Evolutionary conservation across 2,329 filamentous ascomycete genomes (phyloP).

Genomic region (Aspergillus sojae): DNA sequence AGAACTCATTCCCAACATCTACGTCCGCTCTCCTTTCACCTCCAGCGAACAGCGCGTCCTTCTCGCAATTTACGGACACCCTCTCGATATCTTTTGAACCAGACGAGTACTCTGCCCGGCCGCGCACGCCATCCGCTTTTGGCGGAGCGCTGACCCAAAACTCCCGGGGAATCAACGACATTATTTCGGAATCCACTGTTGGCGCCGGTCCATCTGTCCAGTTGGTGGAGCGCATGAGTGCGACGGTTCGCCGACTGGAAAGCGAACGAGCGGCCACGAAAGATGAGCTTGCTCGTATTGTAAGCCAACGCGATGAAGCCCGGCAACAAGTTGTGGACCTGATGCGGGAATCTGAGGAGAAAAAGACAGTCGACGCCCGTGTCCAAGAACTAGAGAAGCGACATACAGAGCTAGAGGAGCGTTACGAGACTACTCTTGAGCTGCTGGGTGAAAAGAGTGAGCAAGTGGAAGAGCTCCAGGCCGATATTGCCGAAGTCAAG

Average conservation of each 20-base stretch:
- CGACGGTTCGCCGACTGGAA: constrained; percentile 86
- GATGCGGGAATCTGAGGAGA: constrained; percentile 82
- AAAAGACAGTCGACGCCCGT: constrained; percentile 61
- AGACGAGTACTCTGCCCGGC: constrained; percentile 48
- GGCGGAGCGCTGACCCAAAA: constrained; percentile 38
- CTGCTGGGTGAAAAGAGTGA: constrained; percentile 98
- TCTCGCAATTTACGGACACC: constrained; percentile 30
- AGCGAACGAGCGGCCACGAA: constrained; percentile 86
- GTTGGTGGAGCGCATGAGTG: constrained; percentile 93
- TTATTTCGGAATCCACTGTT: constrained; percentile 85
- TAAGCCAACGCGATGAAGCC: constrained; percentile 86
- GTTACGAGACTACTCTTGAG: constrained; percentile 90
- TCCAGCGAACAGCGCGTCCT: constrained; percentile 25
- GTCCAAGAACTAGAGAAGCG: constrained; percentile 69
- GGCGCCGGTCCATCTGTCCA: constrained; percentile 92
- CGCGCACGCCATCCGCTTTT: constrained; percentile 41
- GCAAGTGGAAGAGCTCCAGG: constrained; percentile 83
- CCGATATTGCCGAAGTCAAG: constrained; percentile 91
- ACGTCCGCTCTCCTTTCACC: constrained; percentile 33
- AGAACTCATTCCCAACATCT: constrained; percentile 48
- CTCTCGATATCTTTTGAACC: constrained; percentile 50
- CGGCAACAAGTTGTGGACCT: constrained; percentile 86
- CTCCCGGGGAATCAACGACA: constrained; percentile 72
- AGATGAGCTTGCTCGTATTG: constrained; percentile 80
- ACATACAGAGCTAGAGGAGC: constrained; percentile 67